Evolutionary conservation across 2,329 filamentous ascomycete genomes (phyloP), one percentile per base, ranked within the genome.

Genomic region (Paecilomyces formosus): DNA sequence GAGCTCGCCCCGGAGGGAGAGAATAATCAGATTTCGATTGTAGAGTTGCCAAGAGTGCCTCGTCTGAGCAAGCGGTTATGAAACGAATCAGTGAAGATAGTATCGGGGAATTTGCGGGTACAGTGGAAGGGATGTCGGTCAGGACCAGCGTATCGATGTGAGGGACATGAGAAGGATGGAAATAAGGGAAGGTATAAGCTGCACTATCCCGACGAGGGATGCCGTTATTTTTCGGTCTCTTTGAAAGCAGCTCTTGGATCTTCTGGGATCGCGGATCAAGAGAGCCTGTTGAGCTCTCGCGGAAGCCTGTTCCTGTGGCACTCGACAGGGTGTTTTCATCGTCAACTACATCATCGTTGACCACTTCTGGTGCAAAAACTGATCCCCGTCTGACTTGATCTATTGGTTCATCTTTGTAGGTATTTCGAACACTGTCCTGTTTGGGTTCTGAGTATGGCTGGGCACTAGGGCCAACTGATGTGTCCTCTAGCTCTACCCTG

Each of bases 21-120:
- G 80, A 78, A 63, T 85, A 86, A 55, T 84, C 81, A n/a, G 80
- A 77, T 35, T 71, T 72, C 2, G 84, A 82, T 63, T 81, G 78
- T 12, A 81, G 74, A 3, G 71, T 76, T 21, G 83, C 82, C 9
- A 85, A 76, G 11, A 76, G 67, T 0, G 78, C 69, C 71, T 86
- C 83, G 57, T 81, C 77, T 13, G 82, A 82, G 63, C 83, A 85
- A 51, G 80, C 77, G 55, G 75, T 78, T 61, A 86, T 80, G 66
- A 85, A 86, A 12, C 77, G 71, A 53, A 78, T 81, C 4, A 87
- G 69, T 6, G 76, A 69, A 12, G 72, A 61, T 4, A 76, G 61
- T 18, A 82, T 70, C 0, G 73, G 64, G 1, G 78, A 78, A 26
- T 75, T 75, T 8, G 67, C 64, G 5, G 71, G 68, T 4, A 77